Conservation (phyloP, 2,329 filamentous ascomycete genomes). For the Talaromyces sp. region DNA sequence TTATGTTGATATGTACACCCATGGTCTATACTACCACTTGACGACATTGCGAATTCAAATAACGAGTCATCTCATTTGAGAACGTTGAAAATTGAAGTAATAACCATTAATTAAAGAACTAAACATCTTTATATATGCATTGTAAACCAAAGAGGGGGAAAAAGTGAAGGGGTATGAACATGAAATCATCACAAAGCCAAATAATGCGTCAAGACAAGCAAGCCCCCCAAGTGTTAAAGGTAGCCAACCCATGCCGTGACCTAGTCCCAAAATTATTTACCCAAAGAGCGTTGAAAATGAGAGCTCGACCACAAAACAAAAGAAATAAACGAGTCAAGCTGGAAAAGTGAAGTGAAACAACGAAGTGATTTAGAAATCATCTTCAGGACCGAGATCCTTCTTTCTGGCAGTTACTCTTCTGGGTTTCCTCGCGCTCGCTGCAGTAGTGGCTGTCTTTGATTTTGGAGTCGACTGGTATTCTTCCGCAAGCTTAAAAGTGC, state of each 20-base stretch:
- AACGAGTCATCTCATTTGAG: background rate
- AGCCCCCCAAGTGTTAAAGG: background rate
- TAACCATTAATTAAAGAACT: background rate
- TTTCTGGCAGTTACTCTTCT: conserved; percentile 43
- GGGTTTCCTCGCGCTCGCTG: conserved; percentile 22
- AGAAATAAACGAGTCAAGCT: background rate
- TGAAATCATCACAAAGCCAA: background rate
- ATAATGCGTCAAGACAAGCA: background rate
- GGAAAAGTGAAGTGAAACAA: background rate
- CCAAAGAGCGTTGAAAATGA: background rate
- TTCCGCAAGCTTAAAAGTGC: conserved; percentile 32
- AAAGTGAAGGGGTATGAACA: background rate
- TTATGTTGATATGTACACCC: background rate
- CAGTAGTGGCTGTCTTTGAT: background rate
- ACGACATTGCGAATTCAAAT: too few relatives aligned
- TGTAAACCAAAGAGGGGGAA: background rate
- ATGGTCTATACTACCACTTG: background rate
- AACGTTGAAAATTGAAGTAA: background rate
- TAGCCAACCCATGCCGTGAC: background rate
- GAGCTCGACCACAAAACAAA: background rate
- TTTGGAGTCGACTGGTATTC: conserved; percentile 23
- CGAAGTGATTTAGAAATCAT: conserved; percentile 22
- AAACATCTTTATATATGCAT: background rate
- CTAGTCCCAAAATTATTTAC: background rate
- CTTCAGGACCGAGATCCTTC: conserved; percentile 42